Base-by-base conservation (phyloP, 352 stramenopile species). In the Globisporangium lucens region DNA sequence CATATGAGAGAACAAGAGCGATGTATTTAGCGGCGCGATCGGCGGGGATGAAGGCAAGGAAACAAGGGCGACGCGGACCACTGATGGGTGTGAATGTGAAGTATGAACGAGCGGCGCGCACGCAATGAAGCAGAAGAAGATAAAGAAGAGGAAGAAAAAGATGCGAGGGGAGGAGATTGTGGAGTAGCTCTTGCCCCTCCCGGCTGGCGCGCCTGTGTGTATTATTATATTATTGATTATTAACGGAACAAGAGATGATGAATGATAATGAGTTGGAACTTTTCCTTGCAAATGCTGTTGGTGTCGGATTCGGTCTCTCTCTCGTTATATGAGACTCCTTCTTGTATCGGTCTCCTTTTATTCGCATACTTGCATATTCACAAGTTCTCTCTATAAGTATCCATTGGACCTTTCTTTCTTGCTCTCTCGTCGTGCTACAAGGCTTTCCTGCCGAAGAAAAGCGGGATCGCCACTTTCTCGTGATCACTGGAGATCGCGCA, bases 401-500 rank as follows among this genome's bases (percentile, higher is more conserved):
- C 24, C 24, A 24, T 24, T 22, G 43, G 5, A 51, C n/a, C 22
- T 24, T 22, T 51, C 12, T 46, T 5, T 1, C 13, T 46, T 46
- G 38, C 10, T 24, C 24, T 24, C 35, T 17, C 20, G 5, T 46
- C 29, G 4, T 29, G 27, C 8, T 46, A 56, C 38, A 67, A 12
- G n/a, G 58, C 52, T 51, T 43, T 63, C 20, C 29, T 30, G 3
- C 55, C 20, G 6, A 79, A n/a, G 27, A 70, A 74, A 0, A 87
- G 35, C 6, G 75, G 76, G 1, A 80, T 52, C 33, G 66, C 59
- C 46, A 55, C 60, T 52, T 62, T 61, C n/a, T 63, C 65, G 22
- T 63, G 62, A 6, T 73, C 33, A 29, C 13, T 67, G 12, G 68
- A 56, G 27, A 80, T 38, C 1, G 73, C 75, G 53, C 66, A 75